Percentiles rank a stretch among this genome's conserved stretches.
Conservation (phyloP, 2,329 filamentous ascomycete genomes). For the Teratosphaeria zuluensis region DNA sequence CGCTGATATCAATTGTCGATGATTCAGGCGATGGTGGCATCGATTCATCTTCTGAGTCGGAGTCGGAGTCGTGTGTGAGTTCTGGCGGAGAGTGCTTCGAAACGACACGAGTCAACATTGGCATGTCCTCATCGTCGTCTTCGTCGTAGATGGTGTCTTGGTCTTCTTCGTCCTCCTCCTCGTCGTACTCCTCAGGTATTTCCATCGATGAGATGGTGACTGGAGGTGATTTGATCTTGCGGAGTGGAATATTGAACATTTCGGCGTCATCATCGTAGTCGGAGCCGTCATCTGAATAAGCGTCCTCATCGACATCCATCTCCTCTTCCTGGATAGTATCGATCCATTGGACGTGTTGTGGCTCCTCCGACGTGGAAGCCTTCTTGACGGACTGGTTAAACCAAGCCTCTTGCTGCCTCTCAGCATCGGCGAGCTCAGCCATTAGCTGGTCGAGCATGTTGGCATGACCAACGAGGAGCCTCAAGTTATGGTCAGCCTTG, state of each 20-base stretch:
- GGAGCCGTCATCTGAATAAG: constrained; percentile 40
- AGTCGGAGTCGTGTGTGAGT: constrained; percentile 39
- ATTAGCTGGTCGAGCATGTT: constrained; percentile 96
- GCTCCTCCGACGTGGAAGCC: constrained; percentile 52
- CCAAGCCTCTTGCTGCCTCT: constrained; percentile 92
- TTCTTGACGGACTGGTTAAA: constrained; percentile 91
- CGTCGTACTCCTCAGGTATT: constrained; percentile 27
- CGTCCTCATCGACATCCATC: constrained; percentile 54
- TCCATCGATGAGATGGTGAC: constrained; percentile 35
- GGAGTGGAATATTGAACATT: constrained; percentile 23
- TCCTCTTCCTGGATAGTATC: constrained; percentile 68
- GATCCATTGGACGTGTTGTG: constrained; percentile 76
- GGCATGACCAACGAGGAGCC: constrained; percentile 91
- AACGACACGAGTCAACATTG: constrained; percentile 34
- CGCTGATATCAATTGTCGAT: constrained; percentile 34
- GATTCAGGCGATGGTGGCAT: constrained; percentile 39
- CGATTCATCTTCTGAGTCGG: constrained; percentile 31
- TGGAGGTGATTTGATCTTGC: constrained; percentile 30
- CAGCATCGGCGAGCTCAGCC: constrained; percentile 82
- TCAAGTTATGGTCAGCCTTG: constrained; percentile 85
- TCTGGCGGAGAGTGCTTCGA: constrained; percentile 38
- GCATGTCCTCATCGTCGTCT: constrained; percentile 35
- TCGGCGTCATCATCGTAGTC: constrained; percentile 43
- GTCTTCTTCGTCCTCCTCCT: constrained; percentile 23
- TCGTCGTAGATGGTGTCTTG: constrained; percentile 33